Conservation (phyloP, 2,329 filamentous ascomycete species). For the Domatiomyces catenatus region DNA sequence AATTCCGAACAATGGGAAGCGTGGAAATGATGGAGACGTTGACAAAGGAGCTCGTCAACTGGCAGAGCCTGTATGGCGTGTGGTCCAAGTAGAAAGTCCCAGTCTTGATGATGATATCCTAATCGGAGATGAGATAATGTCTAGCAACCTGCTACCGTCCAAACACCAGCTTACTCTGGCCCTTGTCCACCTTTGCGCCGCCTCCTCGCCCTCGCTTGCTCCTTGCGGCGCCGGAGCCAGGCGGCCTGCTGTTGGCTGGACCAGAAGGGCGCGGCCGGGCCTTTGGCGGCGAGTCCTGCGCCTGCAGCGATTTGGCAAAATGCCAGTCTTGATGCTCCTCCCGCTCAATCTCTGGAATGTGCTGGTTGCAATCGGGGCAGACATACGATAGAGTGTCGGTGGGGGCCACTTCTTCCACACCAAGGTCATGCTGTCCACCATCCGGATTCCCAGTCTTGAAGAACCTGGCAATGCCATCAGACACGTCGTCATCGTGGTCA, state of each 20-base stretch:
- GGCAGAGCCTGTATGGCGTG: slow-evolving; percentile 59
- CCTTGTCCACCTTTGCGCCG: slow-evolving; percentile 11
- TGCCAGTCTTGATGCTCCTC: slow-evolving; percentile 88
- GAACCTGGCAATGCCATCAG: slow-evolving; percentile 42
- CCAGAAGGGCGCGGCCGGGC: slow-evolving; percentile 8
- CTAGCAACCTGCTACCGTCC: slow-evolving; percentile 3
- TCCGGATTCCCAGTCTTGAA: slow-evolving; percentile 31
- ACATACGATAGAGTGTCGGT: slow-evolving; percentile 23
- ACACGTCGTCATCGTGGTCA: too few species aligned
- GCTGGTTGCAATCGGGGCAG: slow-evolving; percentile 52
- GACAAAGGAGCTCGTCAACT: slow-evolving; percentile 65
- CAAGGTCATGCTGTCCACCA: slow-evolving; percentile 8
- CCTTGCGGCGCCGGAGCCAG: neutral
- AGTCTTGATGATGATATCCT: too few species aligned
- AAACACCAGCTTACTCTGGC: slow-evolving; percentile 17
- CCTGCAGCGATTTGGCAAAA: slow-evolving; percentile 72
- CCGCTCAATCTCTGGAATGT: slow-evolving; percentile 42
- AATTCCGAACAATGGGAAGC: slow-evolving; percentile 62
- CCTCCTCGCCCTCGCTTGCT: slow-evolving; percentile 12
- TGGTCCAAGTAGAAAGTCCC: slow-evolving; percentile 17
- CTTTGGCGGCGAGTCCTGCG: slow-evolving; percentile 37
- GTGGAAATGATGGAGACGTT: slow-evolving; percentile 84
- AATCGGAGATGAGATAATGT: neutral
- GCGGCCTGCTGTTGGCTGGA: slow-evolving; percentile 2
- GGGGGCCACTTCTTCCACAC: neutral